A percentile compares a stretch with the other conserved stretches of the same genome.
Conservation (phyloP, 176 grass and related monocot genomes). For the Lolium rigidum region DNA sequence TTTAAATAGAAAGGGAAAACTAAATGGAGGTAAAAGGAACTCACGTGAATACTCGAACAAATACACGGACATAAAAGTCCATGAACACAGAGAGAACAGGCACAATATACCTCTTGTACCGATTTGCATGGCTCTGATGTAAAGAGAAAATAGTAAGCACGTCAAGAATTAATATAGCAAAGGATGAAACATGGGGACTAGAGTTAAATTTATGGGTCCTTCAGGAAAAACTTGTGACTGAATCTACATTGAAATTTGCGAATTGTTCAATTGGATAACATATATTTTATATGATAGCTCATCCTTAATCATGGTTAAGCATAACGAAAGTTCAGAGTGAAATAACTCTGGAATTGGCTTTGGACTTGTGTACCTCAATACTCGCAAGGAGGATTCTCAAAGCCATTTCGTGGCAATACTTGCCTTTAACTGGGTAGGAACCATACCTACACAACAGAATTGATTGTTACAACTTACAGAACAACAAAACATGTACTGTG, state of each 20-base stretch:
- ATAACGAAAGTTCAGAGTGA: neutral
- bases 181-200: slow-evolving; percentile 24
- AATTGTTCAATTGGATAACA: slow-evolving; percentile 11
- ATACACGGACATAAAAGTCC: slow-evolving; percentile 99
- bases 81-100: slow-evolving; percentile 91
- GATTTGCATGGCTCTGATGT: slow-evolving; percentile 91
- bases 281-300: slow-evolving; percentile 13
- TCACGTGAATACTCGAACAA: slow-evolving; percentile 97
- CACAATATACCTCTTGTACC: slow-evolving; percentile 95
- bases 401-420: slow-evolving; percentile 99
- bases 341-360: neutral
- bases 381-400: slow-evolving; percentile 98
- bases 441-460: slow-evolving; percentile 78
- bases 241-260: slow-evolving; percentile 17
- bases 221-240: slow-evolving; percentile 16
- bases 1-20: slow-evolving; percentile 6
- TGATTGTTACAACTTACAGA: slow-evolving; percentile 39
- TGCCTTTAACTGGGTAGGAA: slow-evolving; percentile 89
- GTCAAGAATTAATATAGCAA: slow-evolving; percentile 12
- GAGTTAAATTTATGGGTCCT: neutral
- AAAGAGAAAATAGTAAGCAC: slow-evolving; percentile 44
- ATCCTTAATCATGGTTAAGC: slow-evolving; percentile 15
- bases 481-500: neutral
- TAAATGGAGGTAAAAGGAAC: slow-evolving; percentile 15
- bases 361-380: slow-evolving; percentile 71